Evolutionary conservation across 257 asterid genomes (phyloP).

Genomic region (Solanum tacnaense): DNA sequence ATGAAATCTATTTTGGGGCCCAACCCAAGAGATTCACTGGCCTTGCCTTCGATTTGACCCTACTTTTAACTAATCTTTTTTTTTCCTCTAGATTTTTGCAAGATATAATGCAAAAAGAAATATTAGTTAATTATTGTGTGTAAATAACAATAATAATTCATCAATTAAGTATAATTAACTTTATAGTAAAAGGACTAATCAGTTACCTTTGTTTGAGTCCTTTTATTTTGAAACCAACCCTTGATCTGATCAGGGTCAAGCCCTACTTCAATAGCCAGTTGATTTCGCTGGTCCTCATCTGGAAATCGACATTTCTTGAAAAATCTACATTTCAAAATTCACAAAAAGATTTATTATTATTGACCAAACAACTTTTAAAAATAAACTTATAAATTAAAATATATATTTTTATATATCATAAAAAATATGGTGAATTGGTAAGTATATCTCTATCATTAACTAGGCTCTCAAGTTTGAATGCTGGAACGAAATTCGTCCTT

Average conservation of each 20-base stretch:
- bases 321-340: constrained; percentile 27
- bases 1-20: background rate
- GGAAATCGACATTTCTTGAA: constrained; percentile 54
- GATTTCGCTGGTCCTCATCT: constrained; percentile 42
- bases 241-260: constrained; percentile 56
- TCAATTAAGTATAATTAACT: background rate
- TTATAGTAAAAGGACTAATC: background rate
- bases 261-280: constrained; percentile 36
- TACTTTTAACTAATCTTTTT: background rate
- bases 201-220: constrained; percentile 53
- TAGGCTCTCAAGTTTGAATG: background rate
- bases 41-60: background rate
- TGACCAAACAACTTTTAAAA: background rate
- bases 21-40: background rate
- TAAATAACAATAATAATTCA: background rate
- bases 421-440: background rate
- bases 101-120: background rate
- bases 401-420: background rate
- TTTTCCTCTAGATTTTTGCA: background rate
- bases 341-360: background rate
- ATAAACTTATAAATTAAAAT: background rate
- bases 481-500: background rate
- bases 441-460: background rate
- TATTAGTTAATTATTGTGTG: background rate
- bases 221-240: constrained; percentile 71